Base-by-base conservation (phyloP, 2,329 filamentous ascomycete species). In the Magnaporthiopsis poae region DNA sequence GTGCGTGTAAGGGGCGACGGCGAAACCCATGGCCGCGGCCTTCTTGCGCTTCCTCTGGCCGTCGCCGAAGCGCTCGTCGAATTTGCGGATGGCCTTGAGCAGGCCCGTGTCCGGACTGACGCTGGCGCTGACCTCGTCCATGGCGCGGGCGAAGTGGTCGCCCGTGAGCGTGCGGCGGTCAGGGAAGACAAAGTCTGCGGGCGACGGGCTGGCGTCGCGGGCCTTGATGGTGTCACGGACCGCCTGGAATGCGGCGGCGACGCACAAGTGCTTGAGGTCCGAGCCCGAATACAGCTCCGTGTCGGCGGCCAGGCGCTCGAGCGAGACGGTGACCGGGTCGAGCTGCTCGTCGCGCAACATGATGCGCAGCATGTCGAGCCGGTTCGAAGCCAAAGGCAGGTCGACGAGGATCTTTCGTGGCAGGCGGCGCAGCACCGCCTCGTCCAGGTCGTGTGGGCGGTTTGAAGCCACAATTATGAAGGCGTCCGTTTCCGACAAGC, bases 391-490 rank as follows among this genome's bases (percentile, higher is more conserved):
- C 1, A 87, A 81, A 0, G 90, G 90, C 7, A 93, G 79, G 73
- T 93, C 90, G 60, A 93, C 85, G 0, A 93, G 81, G 52, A 94
- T 80, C 60, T 89, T 85, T 66, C 90, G 82, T 1, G 90, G 90
- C 29, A 93, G 79, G 15, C 90, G 84, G n/a, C 91, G 84, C 62
- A 95, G 82, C 12, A 95, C 90, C 12, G 91, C 91, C 71, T 95
- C 91, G 72, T 99, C 95, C 0, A 99, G 85, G 73, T 98, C 95
- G 73, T 96, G 97, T 0, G 95, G 95, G 12, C 94, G 84, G 76
- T 99, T 98, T 11, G 93, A 98, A 35, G 95, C 94, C 0, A 98
- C 92, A 92, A 99, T 97, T 76, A 99, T 94, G 75, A 99, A 98
- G 2, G 94, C 92, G 46, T 67, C 69, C 67, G 87, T 82, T 71